Evolutionary conservation across 345 rosid species (phyloP), one percentile per base, ranked within the genome.

Genomic region (Eucalyptus globulus): DNA sequence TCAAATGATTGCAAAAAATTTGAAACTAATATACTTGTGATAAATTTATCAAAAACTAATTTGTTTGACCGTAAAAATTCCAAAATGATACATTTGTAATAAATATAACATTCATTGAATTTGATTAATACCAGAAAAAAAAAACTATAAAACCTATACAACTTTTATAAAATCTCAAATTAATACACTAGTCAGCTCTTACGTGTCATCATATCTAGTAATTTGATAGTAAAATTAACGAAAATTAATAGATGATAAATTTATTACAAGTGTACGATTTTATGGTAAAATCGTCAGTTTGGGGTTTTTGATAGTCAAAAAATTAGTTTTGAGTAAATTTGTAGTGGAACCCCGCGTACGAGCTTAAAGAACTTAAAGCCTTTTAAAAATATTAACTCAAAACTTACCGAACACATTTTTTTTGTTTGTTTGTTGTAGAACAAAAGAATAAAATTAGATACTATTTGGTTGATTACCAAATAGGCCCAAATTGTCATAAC

Each of bases 1-100:
- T 19, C 56, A 53, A 53, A 19, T 53, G 56, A 53, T 0, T 1
- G 2, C 10, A 53, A 22, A 56, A 54, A 56, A 56, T 1, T 1
- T 2, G 0, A 54, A 54, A 8, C 2, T 0, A 1, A 2, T 1
- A 4, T 1, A 9, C 1, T 56, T 24, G 0, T 2, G 0, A 22
- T 9, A 4, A 56, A 56, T 56, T 19, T 53, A 7, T 53, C 1
- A 0, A 53, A 53, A 19, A 53, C 0, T 53, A 53, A 53, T 53
- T 53, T 53, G 24, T 53, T 53, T 1, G 2, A 7, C 0, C 0
- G 56, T 53, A 1, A 53, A 53, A 53, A 53, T 53, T 0, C 0
- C 0, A 19, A 53, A 53, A 53, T 53, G 24, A 0, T 53, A 53
- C 4, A 53, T 17, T 53, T 51, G 54, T 16, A 21, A 51, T 16